Base-by-base conservation (phyloP, 148 eudicot genomes). In the Pouteria glomerata region DNA sequence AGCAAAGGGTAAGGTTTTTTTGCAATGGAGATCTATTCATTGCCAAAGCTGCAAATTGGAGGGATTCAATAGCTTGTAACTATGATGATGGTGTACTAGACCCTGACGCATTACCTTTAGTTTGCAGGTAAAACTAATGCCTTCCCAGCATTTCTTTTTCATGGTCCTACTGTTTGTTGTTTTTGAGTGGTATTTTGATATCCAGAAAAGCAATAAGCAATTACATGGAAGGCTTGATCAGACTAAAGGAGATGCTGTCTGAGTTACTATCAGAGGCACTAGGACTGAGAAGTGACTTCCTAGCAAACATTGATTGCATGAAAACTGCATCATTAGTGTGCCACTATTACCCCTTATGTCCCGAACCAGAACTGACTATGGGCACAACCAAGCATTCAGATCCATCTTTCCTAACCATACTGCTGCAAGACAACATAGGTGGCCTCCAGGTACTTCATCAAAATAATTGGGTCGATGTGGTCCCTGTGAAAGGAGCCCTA, bases 311-410 rank as follows among this genome's bases (percentile, higher is more conserved):
- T 59, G 77, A 77, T 56, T 87, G 91, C 77, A 81, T 81, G 83
- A 75, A 81, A 72, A 68, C 88, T 33, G 74, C 82, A 18, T 76
- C 84, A 45, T 4, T 87, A 31, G 91, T 79, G 16, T 83, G 86
- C 42, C 88, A 87, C 63, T 87, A 85, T 26, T 87, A 87, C 74
- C 91, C 90, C 4, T 57, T 68, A 8, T 87, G 88, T 60, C 91
- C 91, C 4, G 83, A 87, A 67, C 91, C 91, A 30, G 73, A 85
- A 50, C 23, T 82, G 62, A 79, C 88, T 3, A 23, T 87, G 35
- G 91, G 91, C 27, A 53, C 87, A 12, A 71, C 76, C 21, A 81
- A 77, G 21, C 91, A 87, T 52, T 66, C 91, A 4, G 91, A 87
- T 73, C 91, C 91, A 11, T 87, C 82, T 65, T 85, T 79, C 59